Evolutionary conservation across 768 basidiomycete genomes (phyloP), one percentile per base, ranked within the genome.

Genomic region (Postia placenta): DNA sequence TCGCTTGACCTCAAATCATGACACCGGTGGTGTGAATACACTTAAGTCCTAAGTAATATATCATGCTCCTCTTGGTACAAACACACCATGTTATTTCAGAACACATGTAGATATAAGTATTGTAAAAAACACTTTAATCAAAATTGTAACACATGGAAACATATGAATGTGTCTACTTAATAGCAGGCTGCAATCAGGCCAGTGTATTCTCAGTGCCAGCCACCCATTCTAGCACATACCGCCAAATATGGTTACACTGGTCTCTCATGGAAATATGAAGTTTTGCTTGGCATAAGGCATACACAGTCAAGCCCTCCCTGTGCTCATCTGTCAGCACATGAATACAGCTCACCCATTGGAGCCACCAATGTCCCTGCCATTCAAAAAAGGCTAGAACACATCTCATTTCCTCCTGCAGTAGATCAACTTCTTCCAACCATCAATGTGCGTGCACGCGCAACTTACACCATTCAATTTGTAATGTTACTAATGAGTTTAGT

Each of bases 391-490:
- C 45, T 6, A 49, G n/a, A n/a, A 44, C 48, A 9, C 49, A 50
- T 9, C 56, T 53, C 53, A 53, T 52, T 38, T 59, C 58, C 27
- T 59, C 58, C 6, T 42, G 20, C 22, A 59, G 7, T 15, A 56
- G 56, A 14, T 47, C 19, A 15, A 47, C 45, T 38, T 59, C 56
- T 45, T 59, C 56, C 12, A 38, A 22, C 58, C 58, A 59, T 11
- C 56, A 49, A 2, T 25, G 7, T 5, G 41, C 39, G 1, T 51
- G 47, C 1, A 51, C 50, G 11, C 49, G 49, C 11, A 45, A 47
- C 23, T 52, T 51, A 20, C 41, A 40, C 53, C 56, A 57, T 37
- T 54, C 56, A 1, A 52, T 26, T 11, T 49, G 55, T 17, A 54
- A 33, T 2, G 23, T 23, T 42, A n/a, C n/a, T 15, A 5, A n/a